These are phyloP conservation scores for Trichoderma gracile DNA, from an alignment of 2,329 filamentous ascomycete species.

Conservation along the genomic window DNA sequence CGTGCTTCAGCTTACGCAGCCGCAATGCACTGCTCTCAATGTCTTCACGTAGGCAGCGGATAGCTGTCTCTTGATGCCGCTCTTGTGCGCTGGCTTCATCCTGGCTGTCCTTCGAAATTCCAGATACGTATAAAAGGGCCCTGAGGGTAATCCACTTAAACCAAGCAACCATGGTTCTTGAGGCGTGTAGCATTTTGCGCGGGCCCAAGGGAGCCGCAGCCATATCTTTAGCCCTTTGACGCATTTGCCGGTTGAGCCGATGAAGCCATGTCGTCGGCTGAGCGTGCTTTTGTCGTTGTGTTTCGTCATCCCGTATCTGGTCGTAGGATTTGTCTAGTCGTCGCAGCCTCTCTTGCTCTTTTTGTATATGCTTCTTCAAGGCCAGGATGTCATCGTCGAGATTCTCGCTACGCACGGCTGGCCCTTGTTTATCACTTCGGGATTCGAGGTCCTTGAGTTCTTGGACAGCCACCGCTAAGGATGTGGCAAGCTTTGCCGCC, in stretches of 20 bases:
- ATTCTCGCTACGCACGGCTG: too few species aligned
- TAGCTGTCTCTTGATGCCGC: neutral
- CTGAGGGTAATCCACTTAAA: conserved; percentile 1
- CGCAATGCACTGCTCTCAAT: conserved; percentile 3
- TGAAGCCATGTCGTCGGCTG: conserved; percentile 19
- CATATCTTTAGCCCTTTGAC: conserved; percentile 2
- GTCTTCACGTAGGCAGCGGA: conserved; percentile 8
- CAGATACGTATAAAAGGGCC: neutral
- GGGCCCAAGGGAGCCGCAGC: neutral
- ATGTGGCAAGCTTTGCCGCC: neutral
- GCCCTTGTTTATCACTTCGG: neutral
- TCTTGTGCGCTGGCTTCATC: neutral
- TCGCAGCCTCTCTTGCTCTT: conserved; percentile 13
- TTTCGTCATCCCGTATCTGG: neutral
- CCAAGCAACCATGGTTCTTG: neutral
- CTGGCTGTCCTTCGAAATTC: neutral
- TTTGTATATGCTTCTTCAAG: conserved; percentile 8
- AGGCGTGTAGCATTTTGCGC: conserved; percentile 1
- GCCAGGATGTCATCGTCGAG: neutral
- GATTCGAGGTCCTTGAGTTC: neutral
- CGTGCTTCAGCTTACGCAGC: neutral
- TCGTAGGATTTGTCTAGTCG: neutral
- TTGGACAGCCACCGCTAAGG: conserved; percentile 8
- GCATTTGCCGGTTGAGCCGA: conserved; percentile 5
- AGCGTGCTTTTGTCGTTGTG: conserved; percentile 5